phyloP scores from a whole-genome alignment of 345 rosid genomes.

The Brassica carinata region DNA sequence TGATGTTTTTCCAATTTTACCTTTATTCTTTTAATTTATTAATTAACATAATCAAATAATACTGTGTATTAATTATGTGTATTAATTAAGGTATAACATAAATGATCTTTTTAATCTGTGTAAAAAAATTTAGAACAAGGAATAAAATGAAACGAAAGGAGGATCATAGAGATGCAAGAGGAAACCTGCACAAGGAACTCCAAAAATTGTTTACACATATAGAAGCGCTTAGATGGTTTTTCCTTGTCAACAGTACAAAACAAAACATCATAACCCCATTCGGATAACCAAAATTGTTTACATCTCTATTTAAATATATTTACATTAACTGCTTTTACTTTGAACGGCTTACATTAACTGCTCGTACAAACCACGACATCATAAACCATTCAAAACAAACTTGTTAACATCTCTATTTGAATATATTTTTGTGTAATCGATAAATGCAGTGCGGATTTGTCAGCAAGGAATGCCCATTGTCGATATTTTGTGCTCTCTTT shows the following conservation, averaged over 20 bases:
- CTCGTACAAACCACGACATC: background rate
- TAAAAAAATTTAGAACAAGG: no score
- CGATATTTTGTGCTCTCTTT: background rate
- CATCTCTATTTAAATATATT: background rate
- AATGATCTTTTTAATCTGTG: no score
- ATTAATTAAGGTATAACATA: no score
- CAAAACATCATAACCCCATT: background rate
- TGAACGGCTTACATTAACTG: background rate
- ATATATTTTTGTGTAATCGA: background rate
- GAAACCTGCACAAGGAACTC: background rate
- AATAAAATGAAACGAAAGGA: no score
- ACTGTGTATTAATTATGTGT: no score
- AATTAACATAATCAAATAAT: no score
- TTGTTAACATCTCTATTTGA: background rate
- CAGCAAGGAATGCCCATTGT: background rate
- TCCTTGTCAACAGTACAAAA: background rate
- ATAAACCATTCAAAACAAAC: background rate
- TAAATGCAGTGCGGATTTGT: background rate
- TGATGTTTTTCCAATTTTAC: no score
- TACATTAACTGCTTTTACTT: background rate
- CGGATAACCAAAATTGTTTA: background rate
- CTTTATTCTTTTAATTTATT: no score
- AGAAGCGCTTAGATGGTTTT: background rate
- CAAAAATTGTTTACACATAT: background rate
- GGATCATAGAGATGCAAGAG: background rate